These are phyloP conservation scores for Strigomonas culicis DNA, from an alignment of 208 protist species.

Conservation along the genomic window DNA sequence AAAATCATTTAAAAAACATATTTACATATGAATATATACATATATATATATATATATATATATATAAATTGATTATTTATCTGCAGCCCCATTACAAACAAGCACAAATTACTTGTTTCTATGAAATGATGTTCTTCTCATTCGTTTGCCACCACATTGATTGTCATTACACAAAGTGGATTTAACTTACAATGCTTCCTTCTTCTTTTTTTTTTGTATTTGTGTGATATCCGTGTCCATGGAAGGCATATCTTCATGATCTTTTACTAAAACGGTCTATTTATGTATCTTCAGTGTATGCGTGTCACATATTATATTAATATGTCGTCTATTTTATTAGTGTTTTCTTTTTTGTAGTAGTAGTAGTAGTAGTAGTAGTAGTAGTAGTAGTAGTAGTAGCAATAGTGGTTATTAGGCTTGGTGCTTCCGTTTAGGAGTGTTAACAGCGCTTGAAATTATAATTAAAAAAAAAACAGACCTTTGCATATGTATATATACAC, in stretches of 20 bases:
- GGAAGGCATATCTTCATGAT: constrained; percentile 8
- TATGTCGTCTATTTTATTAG: neutral
- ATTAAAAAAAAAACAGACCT: neutral
- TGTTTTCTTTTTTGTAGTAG: neutral
- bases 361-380: neutral
- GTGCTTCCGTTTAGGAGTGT: neutral
- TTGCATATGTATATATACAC: neutral
- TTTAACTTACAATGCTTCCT: neutral
- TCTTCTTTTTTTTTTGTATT: neutral
- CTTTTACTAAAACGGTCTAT: neutral
- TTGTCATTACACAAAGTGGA: constrained; percentile 1
- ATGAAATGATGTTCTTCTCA: constrained; percentile 25
- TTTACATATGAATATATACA: constrained; percentile 3
- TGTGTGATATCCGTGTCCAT: too few relatives aligned
- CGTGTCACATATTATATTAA: neutral
- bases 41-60: constrained; percentile 8
- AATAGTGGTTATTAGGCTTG: neutral
- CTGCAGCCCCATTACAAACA: neutral
- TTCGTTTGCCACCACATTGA: neutral
- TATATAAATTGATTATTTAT: neutral
- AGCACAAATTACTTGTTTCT: constrained; percentile 35
- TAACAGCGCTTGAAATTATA: neutral
- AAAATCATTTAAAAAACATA: neutral
- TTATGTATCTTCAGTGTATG: neutral
- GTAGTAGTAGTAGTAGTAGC: neutral